Conservation (phyloP, 805 yeast genomes). For the Kregervanrija pseudodelftensis region DNA sequence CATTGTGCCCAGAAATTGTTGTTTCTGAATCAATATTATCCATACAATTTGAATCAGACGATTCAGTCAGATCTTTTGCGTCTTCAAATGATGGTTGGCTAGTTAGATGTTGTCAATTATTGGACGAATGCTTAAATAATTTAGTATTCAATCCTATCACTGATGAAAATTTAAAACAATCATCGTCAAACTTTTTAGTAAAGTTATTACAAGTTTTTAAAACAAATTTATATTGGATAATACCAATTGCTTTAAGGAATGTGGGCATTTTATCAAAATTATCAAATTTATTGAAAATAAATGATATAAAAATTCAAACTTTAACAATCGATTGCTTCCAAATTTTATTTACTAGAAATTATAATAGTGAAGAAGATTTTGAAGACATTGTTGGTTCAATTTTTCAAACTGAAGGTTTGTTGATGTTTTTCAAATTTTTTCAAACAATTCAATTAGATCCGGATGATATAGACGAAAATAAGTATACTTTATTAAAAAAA, state of each 20-base stretch:
- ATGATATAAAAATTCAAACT: slow-evolving; percentile 62
- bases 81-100: slow-evolving; percentile 84
- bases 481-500: slow-evolving; percentile 78
- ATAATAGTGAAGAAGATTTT: slow-evolving; percentile 61
- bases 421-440: slow-evolving; percentile 59
- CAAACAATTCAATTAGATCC: slow-evolving; percentile 52
- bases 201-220: slow-evolving; percentile 76
- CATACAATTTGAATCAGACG: slow-evolving; percentile 58
- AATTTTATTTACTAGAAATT: slow-evolving; percentile 75
- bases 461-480: slow-evolving; percentile 61
- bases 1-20: slow-evolving; percentile 77
- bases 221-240: slow-evolving; percentile 86
- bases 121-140: slow-evolving; percentile 35
- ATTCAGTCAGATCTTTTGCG: slow-evolving; percentile 56
- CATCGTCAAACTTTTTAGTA: slow-evolving; percentile 30
- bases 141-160: not conserved
- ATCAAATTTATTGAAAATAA: slow-evolving; percentile 47
- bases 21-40: slow-evolving; percentile 63
- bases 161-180: not conserved
- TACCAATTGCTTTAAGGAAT: slow-evolving; percentile 63
- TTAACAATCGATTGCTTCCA: slow-evolving; percentile 89
- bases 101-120: slow-evolving; percentile 55
- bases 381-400: slow-evolving; percentile 72
- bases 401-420: slow-evolving; percentile 67
- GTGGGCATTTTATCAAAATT: slow-evolving; percentile 62